Base-by-base conservation (phyloP, 208 protist genomes). In the Trypanosoma platydactyli region DNA sequence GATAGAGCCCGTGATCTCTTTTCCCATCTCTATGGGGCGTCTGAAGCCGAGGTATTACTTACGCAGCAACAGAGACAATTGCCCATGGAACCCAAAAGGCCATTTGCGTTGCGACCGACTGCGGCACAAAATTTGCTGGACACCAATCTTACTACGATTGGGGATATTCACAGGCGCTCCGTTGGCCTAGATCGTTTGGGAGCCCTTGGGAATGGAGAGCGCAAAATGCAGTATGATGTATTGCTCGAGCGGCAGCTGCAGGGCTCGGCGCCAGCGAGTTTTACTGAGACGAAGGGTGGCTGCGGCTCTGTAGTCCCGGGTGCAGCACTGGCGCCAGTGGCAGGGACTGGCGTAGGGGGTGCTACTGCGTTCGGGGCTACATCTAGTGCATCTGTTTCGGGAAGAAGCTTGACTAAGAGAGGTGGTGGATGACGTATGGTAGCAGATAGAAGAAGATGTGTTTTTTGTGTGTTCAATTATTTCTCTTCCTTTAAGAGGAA, bases 21-120 rank as follows among this genome's bases (percentile, higher is more conserved):
- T 65, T 77, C 76, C 18, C 80, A 83, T 1, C 73, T 79, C 25
- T 94, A 89, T 71, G 84, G 88, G 45, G 58, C 83, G 27, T 76
- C 76, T 29, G 88, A 94, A 56, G 80, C 88, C n/a, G 77, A 84
- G 33, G 70, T 86, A 7, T 64, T 94, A 33, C 84, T 91, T 57
- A 69, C 73, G 18, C 63, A 76, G 20, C 40, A 77, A 38, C 61
- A 68, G 20, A 29, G 60, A 48, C 60, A 68, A 33, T 30, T 35
- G n/a, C 49, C 45, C 9, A 62, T 30, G n/a, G 69, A 55, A 29
- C 62, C 69, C 16, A 68, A 67, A 49, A 51, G 69, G 24, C 69
- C 69, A 33, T 75, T 75, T 75, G 9, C 62, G 3, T 45, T 68
- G 13, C 38, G 27, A 18, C 41, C 51, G 24, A n/a, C 46, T 1